Conservation (phyloP, 768 basidiomycete genomes). For the Galerina sulciceps region DNA sequence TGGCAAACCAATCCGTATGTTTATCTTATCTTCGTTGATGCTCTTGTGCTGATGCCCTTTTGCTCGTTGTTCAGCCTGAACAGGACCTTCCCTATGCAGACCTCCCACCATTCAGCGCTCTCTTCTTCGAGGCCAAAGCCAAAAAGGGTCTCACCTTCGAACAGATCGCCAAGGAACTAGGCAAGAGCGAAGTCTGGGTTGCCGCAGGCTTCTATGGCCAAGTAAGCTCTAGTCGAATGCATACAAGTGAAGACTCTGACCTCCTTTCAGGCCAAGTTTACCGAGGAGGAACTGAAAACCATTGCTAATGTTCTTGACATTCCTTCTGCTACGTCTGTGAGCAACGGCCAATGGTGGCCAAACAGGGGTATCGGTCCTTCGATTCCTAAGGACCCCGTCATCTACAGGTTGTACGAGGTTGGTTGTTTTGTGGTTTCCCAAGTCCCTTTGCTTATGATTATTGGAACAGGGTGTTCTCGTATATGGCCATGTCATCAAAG, state of each 20-base stretch:
- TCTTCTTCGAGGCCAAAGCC: conserved; percentile 69
- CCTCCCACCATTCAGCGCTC: conserved; percentile 53
- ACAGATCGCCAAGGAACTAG: conserved; percentile 64
- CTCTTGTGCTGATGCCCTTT: background rate
- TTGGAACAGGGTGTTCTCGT: conserved; percentile 63
- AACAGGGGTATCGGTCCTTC: conserved; percentile 70
- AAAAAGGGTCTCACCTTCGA: conserved; percentile 75
- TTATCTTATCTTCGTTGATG: background rate
- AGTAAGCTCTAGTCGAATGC: conserved; percentile 36
- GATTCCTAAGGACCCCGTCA: conserved; percentile 78
- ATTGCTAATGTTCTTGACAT: conserved; percentile 57
- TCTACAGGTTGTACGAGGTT: conserved; percentile 85
- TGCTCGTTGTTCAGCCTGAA: conserved; percentile 47
- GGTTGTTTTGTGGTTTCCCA: conserved; percentile 34
- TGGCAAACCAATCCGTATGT: conserved; percentile 15
- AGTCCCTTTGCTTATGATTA: background rate
- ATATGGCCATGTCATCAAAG: conserved; percentile 71
- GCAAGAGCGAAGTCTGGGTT: conserved; percentile 81
- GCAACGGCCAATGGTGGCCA: conserved; percentile 77
- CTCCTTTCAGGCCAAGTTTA: conserved; percentile 66
- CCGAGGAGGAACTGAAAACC: conserved; percentile 57
- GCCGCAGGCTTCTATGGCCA: conserved; percentile 85
- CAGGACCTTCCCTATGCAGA: conserved; percentile 49
- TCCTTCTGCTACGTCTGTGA: conserved; percentile 42
- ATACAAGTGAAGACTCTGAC: background rate